Conservation (phyloP, 208 protist species). For the Crithidia expoeki region DNA sequence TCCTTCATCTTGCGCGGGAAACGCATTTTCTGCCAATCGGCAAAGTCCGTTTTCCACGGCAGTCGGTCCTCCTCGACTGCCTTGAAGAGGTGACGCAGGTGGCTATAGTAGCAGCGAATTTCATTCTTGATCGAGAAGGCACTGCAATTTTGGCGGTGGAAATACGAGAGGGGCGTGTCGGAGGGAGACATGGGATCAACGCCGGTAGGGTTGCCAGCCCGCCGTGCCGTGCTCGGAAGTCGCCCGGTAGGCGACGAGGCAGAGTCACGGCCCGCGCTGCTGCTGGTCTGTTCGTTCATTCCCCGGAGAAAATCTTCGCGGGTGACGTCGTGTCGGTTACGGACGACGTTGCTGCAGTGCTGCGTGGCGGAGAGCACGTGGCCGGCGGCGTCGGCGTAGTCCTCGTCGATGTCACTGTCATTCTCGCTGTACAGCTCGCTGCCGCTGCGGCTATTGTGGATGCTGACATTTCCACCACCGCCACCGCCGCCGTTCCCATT, state of each 20-base stretch:
- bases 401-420: slow-evolving; percentile 29
- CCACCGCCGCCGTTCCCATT: slow-evolving; percentile 19
- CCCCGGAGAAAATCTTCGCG: slow-evolving; percentile 3
- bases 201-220: neutral
- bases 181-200: slow-evolving; percentile 11
- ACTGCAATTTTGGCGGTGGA: slow-evolving; percentile 27
- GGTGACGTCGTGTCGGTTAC: neutral
- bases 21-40: slow-evolving; percentile 55
- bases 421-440: slow-evolving; percentile 37
- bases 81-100: slow-evolving; percentile 26
- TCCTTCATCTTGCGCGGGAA: slow-evolving; percentile 53
- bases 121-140: slow-evolving; percentile 38
- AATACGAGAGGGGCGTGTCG: slow-evolving; percentile 40
- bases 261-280: neutral
- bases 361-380: slow-evolving; percentile 4
- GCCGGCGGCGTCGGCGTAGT: neutral
- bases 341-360: slow-evolving; percentile 1
- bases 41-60: slow-evolving; percentile 79
- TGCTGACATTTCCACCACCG: slow-evolving; percentile 13
- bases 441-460: slow-evolving; percentile 15
- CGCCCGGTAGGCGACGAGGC: neutral
- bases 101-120: slow-evolving; percentile 14
- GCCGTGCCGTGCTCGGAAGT: neutral
- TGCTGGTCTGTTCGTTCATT: neutral
- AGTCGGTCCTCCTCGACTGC: slow-evolving; percentile 62